A percentile compares a stretch with the other conserved stretches of the same genome.
phyloP scores from a whole-genome alignment of 257 asterid species.

The Solanum paucissectum region DNA sequence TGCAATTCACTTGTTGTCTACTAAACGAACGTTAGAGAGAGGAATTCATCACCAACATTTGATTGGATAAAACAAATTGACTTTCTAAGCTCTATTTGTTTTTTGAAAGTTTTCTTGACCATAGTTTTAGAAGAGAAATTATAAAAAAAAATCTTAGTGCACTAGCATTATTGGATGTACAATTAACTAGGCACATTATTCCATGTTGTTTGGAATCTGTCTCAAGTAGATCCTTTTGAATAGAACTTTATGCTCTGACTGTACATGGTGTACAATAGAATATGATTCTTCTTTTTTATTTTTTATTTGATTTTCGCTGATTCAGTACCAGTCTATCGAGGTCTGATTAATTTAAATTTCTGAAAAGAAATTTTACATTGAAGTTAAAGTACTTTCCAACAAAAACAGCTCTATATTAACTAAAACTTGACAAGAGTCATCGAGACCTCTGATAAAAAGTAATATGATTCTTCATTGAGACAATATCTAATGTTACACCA shows the following conservation, averaged over 20 bases:
- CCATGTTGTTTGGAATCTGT: background rate
- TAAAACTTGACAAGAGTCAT: background rate
- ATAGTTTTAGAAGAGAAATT: background rate
- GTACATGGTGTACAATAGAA: conserved; percentile 12
- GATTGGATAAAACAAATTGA: background rate
- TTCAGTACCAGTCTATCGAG: no score
- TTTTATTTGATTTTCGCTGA: background rate
- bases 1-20: background rate
- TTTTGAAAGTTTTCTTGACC: background rate
- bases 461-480: conserved; percentile 29
- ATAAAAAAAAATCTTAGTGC: background rate
- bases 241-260: conserved; percentile 5
- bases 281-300: conserved; percentile 16
- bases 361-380: background rate
- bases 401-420: background rate
- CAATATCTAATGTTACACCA: background rate
- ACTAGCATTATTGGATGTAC: background rate
- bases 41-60: no score
- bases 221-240: background rate
- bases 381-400: background rate
- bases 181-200: conserved; percentile 12
- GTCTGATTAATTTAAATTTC: background rate
- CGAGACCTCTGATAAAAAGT: background rate
- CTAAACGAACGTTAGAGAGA: background rate
- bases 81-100: background rate